A percentile compares a stretch with the other conserved stretches of the same genome.
Evolutionary conservation across 352 stramenopile genomes (phyloP).

Genomic region (Pythium plurisporium): DNA sequence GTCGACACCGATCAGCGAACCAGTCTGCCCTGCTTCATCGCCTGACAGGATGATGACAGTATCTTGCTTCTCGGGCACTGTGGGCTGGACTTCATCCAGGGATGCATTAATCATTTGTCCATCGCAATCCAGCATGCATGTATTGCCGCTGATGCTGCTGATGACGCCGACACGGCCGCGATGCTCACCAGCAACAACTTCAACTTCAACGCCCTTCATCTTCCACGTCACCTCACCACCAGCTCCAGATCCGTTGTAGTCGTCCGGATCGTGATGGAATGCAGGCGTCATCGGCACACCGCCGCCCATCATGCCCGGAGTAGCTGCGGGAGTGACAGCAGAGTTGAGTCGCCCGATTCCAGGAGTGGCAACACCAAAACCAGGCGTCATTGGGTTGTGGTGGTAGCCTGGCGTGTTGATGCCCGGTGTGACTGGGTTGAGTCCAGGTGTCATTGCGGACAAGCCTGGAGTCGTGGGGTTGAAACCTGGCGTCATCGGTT

Average conservation of each 20-base stretch:
- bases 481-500: constrained; percentile 86
- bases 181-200: constrained; percentile 65
- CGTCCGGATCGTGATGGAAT: constrained; percentile 49
- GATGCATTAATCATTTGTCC: constrained; percentile 63
- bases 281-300: constrained; percentile 77
- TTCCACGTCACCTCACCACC: constrained; percentile 81
- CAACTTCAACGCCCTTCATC: constrained; percentile 84
- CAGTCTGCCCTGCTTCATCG: constrained; percentile 80
- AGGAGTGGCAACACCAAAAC: constrained; percentile 71
- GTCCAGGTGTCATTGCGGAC: constrained; percentile 71
- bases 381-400: constrained; percentile 87
- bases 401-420: constrained; percentile 81
- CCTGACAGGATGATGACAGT: constrained; percentile 85
- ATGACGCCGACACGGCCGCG: constrained; percentile 72
- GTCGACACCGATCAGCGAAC: constrained; percentile 85
- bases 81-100: constrained; percentile 64
- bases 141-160: constrained; percentile 57
- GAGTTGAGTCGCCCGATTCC: constrained; percentile 67
- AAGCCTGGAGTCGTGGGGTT: constrained; percentile 81
- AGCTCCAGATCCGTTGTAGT: constrained; percentile 31
- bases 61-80: constrained; percentile 83
- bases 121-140: constrained; percentile 79
- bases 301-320: constrained; percentile 56
- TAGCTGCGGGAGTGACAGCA: constrained; percentile 58
- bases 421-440: constrained; percentile 78